Evolutionary conservation across 495 filamentous ascomycete species (phyloP).

Genomic region (Xylaria scruposa): DNA sequence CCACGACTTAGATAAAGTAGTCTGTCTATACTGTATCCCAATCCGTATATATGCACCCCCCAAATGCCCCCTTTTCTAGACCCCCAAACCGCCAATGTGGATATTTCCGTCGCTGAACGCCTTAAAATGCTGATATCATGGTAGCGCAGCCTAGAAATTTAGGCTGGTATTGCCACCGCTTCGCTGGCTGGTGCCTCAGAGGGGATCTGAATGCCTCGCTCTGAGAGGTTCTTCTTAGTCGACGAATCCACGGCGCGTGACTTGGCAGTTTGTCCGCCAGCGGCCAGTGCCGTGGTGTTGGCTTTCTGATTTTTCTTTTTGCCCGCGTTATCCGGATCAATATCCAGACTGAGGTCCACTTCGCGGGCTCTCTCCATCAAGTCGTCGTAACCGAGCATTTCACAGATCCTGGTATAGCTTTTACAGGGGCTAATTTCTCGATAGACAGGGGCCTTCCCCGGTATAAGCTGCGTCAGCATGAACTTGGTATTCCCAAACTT

Average conservation of each 20-base stretch:
- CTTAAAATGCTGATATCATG: conserved; percentile 31
- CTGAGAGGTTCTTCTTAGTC: conserved; percentile 40
- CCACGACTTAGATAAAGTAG: not conserved
- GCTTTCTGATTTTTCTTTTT: conserved; percentile 44
- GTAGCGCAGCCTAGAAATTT: not conserved
- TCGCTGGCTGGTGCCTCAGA: conserved; percentile 24
- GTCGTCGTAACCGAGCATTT: conserved; percentile 65
- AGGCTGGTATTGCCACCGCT: conserved; percentile 28
- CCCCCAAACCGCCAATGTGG: conserved; percentile 7
- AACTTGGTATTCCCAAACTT: conserved; percentile 92
- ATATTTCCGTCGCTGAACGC: conserved; percentile 29
- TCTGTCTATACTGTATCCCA: not conserved
- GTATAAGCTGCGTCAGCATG: conserved; percentile 80
- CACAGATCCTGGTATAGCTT: conserved; percentile 69
- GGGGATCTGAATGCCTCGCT: conserved; percentile 34
- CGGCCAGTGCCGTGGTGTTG: conserved; percentile 47
- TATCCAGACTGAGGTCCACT: conserved; percentile 68
- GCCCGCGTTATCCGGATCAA: conserved; percentile 55
- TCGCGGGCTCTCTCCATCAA: conserved; percentile 62
- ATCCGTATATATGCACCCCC: conserved; percentile 15
- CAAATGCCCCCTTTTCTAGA: not conserved
- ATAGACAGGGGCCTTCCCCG: conserved; percentile 72
- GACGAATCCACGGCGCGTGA: conserved; percentile 35
- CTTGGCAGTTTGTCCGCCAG: conserved; percentile 41
- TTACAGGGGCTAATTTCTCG: conserved; percentile 60